These are phyloP conservation scores for Trametes hirsuta DNA, from an alignment of 1,284 basidiomycete genomes.

Conservation along the genomic window DNA sequence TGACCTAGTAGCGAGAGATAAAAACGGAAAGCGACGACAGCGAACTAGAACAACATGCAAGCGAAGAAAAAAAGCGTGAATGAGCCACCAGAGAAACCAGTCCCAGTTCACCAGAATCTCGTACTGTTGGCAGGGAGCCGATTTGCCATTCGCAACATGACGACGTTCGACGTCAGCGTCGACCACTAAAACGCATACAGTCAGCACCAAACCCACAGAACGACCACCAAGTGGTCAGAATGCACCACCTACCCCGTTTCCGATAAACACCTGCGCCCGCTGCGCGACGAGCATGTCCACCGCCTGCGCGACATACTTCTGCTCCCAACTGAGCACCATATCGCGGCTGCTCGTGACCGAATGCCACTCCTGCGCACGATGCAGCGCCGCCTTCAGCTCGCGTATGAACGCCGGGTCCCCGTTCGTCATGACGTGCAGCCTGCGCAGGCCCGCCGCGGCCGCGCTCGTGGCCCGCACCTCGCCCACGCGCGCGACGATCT, in stretches of 20 bases:
- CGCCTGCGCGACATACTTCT: slow-evolving; percentile 41
- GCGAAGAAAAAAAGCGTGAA: too few species aligned
- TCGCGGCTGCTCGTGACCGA: slow-evolving; percentile 40
- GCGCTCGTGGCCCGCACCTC: slow-evolving; percentile 35
- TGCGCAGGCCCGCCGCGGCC: slow-evolving; percentile 32
- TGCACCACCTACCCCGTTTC: slow-evolving; percentile 44
- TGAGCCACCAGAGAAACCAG: neutral
- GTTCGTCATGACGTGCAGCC: slow-evolving; percentile 62
- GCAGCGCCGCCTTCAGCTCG: slow-evolving; percentile 46
- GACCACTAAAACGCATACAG: slow-evolving; percentile 49
- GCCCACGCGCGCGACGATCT: slow-evolving; percentile 48
- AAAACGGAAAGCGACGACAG: too few species aligned
- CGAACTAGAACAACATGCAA: too few species aligned
- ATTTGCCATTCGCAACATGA: slow-evolving; percentile 54
- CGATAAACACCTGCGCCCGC: slow-evolving; percentile 47
- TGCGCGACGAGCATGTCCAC: slow-evolving; percentile 51
- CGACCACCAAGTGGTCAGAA: neutral
- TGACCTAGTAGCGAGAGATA: too few species aligned
- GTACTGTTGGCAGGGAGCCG: slow-evolving; percentile 22
- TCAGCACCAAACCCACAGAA: slow-evolving; percentile 22
- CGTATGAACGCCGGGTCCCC: slow-evolving; percentile 41
- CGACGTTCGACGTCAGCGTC: slow-evolving; percentile 57
- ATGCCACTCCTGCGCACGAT: slow-evolving; percentile 26
- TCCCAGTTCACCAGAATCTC: slow-evolving; percentile 25
- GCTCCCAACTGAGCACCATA: slow-evolving; percentile 39